Percentiles rank a stretch among this genome's conserved stretches.
These are phyloP conservation scores for Testicularia cyperi DNA, from an alignment of 1,284 basidiomycete genomes.

Conservation along the genomic window DNA sequence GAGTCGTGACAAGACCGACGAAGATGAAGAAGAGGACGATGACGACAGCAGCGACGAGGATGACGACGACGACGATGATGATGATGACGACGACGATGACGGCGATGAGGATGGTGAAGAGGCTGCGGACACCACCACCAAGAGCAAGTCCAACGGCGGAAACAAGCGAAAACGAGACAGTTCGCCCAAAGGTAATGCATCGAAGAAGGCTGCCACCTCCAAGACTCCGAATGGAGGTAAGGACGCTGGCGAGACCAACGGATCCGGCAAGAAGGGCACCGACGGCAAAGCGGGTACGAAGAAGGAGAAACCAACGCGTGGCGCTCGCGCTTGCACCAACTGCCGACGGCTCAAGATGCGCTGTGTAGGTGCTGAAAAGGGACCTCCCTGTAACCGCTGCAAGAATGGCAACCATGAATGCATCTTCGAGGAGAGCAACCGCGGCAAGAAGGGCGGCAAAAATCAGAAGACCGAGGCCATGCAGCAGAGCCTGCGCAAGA, in stretches of 20 bases:
- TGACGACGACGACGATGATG: conserved; percentile 26
- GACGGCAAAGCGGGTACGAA: conserved; percentile 15
- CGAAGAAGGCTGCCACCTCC: conserved; percentile 6
- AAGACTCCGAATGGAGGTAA: conserved; percentile 8
- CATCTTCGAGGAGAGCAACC: conserved; percentile 57
- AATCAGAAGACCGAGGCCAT: conserved; percentile 53
- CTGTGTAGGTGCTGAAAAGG: conserved; percentile 87
- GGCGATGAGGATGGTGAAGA: conserved; percentile 18
- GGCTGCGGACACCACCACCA: conserved; percentile 15
- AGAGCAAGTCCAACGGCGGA: conserved; percentile 5
- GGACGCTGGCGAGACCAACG: neutral
- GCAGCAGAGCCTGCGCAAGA: conserved; percentile 56
- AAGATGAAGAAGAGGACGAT: conserved; percentile 23
- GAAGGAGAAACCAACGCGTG: conserved; percentile 57
- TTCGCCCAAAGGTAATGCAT: conserved; percentile 13
- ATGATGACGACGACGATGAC: conserved; percentile 20
- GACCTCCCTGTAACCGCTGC: conserved; percentile 78
- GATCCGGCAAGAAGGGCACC: conserved; percentile 2
- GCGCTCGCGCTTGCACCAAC: conserved; percentile 79
- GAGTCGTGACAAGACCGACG: conserved; percentile 13
- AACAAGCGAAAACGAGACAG: conserved; percentile 37
- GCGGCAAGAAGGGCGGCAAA: conserved; percentile 58
- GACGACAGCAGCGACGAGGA: conserved; percentile 34
- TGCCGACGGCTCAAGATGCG: conserved; percentile 98
- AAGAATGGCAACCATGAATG: conserved; percentile 54